Evolutionary conservation across 1,139 yeast species (phyloP), one percentile per base, ranked within the genome.

Genomic region (Candida anutae): DNA sequence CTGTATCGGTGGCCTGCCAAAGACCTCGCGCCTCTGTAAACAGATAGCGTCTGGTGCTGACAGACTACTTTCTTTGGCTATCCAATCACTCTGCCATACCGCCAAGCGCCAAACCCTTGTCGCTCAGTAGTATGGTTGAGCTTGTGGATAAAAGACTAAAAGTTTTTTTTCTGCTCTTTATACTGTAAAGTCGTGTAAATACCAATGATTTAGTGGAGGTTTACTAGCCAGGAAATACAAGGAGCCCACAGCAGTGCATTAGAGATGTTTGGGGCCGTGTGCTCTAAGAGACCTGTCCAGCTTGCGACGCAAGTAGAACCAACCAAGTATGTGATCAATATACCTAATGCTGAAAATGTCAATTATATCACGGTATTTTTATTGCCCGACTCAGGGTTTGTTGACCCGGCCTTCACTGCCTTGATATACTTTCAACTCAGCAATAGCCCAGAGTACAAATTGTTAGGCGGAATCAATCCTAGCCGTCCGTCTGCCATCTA

Each of bases 401-500:
- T 82, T 25, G 95, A 88, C 31, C 68, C 74, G 2, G 71, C 70
- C 29, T 79, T 65, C 43, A 77, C 90, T 1, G 97, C 96, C 0
- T 66, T 88, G 26, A 84, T 90, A 3, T 90, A 82, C 53, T 88
- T 87, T 54, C 95, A 90, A 49, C 56, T 87, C 31, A 94, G 95
- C 2, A 69, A 69, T 15, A 44, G 59, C 12, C 48, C 50, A 28
- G 95, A 83, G 21, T 90, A 85, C 55, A 74, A 74, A 40, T 57
- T 90, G 13, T 68, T 90, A 26, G 98, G 98, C 12, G 49, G 83
- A 58, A 56, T 93, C 24, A 75, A 82, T 24, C 66, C 74, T 2
- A 58, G 57, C 23, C 90, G 90, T 48, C 97, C 94, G 14, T 82
- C 95, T 31, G 95, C 97, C 1, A 90, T 90, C 5, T 90, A 83